A percentile compares a stretch with the other conserved stretches of the same genome.
These are phyloP conservation scores for Stentor roeselii DNA, from an alignment of 73 alveolate genomes.

Conservation along the genomic window DNA sequence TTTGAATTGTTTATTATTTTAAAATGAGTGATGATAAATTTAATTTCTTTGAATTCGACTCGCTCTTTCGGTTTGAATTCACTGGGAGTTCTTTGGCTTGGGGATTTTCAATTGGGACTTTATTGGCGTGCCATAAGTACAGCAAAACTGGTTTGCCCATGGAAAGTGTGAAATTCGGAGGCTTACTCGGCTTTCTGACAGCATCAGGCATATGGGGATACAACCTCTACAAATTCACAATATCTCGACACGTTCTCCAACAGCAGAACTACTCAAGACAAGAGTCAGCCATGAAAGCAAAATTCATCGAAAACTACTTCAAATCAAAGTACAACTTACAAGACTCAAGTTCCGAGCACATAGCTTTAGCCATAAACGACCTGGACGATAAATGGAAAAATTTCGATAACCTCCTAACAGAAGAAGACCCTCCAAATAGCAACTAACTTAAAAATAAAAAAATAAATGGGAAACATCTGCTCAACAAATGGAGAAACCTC, in stretches of 20 bases:
- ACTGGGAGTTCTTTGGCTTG: background rate
- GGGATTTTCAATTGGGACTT: background rate
- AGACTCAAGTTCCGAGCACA: background rate
- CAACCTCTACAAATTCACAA: background rate
- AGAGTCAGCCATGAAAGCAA: background rate
- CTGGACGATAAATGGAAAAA: background rate
- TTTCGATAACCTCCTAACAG: background rate
- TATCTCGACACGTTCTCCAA: background rate
- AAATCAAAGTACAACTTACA: background rate
- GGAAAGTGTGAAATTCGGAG: background rate
- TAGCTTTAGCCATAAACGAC: background rate
- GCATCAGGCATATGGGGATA: background rate
- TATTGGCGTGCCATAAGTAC: background rate
- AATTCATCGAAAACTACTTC: background rate
- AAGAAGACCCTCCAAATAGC: too few species aligned
- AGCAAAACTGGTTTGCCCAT: background rate
- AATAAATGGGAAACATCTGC: too few species aligned
- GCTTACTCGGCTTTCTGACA: background rate
- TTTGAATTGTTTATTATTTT: too few species aligned
- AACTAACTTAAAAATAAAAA: too few species aligned
- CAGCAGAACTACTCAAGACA: background rate
- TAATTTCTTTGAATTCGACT: background rate
- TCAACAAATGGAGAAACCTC: too few species aligned
- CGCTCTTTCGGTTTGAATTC: background rate
- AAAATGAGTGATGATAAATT: too few species aligned